Conservation (phyloP, 768 basidiomycete genomes). For the Fibroporia radiculosa region DNA sequence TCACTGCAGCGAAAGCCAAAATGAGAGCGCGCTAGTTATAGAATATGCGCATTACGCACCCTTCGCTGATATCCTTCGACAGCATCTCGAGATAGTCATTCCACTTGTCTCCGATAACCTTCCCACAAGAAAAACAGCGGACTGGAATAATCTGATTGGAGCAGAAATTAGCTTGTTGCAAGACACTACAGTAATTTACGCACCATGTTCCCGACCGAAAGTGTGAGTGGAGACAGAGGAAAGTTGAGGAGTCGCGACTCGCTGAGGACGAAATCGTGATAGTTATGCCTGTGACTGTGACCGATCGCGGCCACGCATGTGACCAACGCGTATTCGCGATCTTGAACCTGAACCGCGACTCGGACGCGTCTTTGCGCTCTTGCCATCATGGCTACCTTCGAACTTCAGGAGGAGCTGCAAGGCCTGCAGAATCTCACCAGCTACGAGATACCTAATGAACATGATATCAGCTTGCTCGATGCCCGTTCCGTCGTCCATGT, state of each 20-base stretch:
- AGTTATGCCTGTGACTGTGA: conserved; percentile 1
- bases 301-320: neutral
- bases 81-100: conserved; percentile 77
- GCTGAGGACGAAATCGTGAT: too few species aligned
- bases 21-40: neutral
- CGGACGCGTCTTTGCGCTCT: neutral
- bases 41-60: conserved; percentile 43
- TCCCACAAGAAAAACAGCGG: conserved; percentile 93
- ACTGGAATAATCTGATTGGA: conserved; percentile 82
- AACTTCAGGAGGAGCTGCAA: conserved; percentile 74
- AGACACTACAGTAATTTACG: too few species aligned
- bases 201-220: too few species aligned
- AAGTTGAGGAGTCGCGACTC: too few species aligned
- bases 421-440: conserved; percentile 49
- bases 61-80: conserved; percentile 77
- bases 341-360: neutral
- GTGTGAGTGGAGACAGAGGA: too few species aligned
- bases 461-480: conserved; percentile 52
- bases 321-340: conserved; percentile 2
- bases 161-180: neutral
- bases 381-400: conserved; percentile 37
- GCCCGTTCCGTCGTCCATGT: conserved; percentile 34
- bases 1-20: conserved; percentile 42
- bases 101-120: conserved; percentile 98
- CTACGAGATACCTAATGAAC: conserved; percentile 65